Evolutionary conservation across 768 basidiomycete genomes (phyloP), one percentile per base, ranked within the genome.

Genomic region (Cystofilobasidium macerans): DNA sequence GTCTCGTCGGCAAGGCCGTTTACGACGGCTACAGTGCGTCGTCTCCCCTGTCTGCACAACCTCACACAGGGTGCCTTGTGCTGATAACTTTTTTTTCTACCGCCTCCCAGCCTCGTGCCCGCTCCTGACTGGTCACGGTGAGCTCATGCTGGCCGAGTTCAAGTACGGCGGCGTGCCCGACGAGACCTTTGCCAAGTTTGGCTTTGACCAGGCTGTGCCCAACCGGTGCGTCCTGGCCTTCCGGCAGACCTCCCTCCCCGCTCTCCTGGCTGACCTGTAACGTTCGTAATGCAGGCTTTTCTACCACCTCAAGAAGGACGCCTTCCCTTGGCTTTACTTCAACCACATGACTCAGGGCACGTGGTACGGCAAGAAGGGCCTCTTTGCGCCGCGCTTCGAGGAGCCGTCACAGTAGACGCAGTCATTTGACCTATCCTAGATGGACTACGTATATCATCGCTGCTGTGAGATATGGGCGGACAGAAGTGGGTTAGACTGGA

Each of bases 111-210:
- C 76, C 30, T 74, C 74, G 16, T 77, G 77, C 64, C 77, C 76
- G 3, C 47, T 71, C 47, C 61, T 69, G 40, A 67, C 64, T 32
- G 69, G 67, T 13, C 62, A 69, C 62, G 61, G 60, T 20, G 68
- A 67, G 72, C 76, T 81, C 64, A 75, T 97, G 83, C 80, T 97
- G 62, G 86, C 88, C 32, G 93, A 97, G 76, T 97, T 97, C 81
- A 89, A 88, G 75, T 99, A 97, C 75, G 92, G 89, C 20, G 77
- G 86, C 1, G 82, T 85, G 72, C 88, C 91, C 1, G 85, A 90
- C 71, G 94, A 98, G 77, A 82, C 88, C 0, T 98, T 99, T 72
- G 77, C 81, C 20, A 72, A 76, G 3, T 77, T 90, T 28, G 82
- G 82, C 36, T 63, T 75, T 26, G 84, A 94, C 73, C 92, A 95